A percentile compares a stretch with the other conserved stretches of the same genome.
Evolutionary conservation across 2,329 filamentous ascomycete species (phyloP).

Genomic region (Aspergillus aculeatus): DNA sequence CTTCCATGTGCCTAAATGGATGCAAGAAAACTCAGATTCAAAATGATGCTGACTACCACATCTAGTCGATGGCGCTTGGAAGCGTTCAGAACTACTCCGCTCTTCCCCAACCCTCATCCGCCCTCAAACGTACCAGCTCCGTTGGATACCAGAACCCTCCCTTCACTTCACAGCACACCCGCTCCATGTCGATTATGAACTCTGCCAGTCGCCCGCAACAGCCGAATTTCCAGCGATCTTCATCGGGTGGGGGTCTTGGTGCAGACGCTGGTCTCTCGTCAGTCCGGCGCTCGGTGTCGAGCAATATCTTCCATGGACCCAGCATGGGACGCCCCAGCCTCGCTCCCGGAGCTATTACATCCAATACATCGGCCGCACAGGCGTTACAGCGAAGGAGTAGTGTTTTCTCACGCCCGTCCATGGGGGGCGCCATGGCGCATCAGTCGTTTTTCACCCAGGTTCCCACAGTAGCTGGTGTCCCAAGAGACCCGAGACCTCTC

Average conservation of each 20-base stretch:
- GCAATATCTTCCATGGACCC: slow-evolving; percentile 58
- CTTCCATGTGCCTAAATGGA: neutral
- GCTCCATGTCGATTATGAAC: slow-evolving; percentile 84
- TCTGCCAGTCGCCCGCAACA: slow-evolving; percentile 80
- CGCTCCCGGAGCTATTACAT: slow-evolving; percentile 57
- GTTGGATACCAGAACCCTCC: slow-evolving; percentile 64
- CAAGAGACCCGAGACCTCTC: slow-evolving; percentile 81
- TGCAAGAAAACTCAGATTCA: neutral
- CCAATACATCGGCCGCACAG: slow-evolving; percentile 56
- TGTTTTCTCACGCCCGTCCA: slow-evolving; percentile 73
- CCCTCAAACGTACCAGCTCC: slow-evolving; percentile 89
- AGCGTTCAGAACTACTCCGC: slow-evolving; percentile 78
- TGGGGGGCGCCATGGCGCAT: slow-evolving; percentile 65
- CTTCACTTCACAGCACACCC: slow-evolving; percentile 69
- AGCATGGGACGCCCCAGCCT: slow-evolving; percentile 70
- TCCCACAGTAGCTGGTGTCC: slow-evolving; percentile 75
- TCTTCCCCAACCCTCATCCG: slow-evolving; percentile 87
- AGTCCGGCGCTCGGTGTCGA: slow-evolving; percentile 76
- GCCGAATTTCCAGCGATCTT: slow-evolving; percentile 82
- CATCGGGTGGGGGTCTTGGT: slow-evolving; percentile 68
- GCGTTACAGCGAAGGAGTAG: slow-evolving; percentile 71
- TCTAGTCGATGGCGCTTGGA: slow-evolving; percentile 65
- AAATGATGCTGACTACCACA: slow-evolving; percentile 18
- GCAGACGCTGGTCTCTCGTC: slow-evolving; percentile 78
- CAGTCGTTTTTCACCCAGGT: slow-evolving; percentile 95